Evolutionary conservation across 805 yeast species (phyloP).

Genomic region (Metschnikowia kunwiensis): DNA sequence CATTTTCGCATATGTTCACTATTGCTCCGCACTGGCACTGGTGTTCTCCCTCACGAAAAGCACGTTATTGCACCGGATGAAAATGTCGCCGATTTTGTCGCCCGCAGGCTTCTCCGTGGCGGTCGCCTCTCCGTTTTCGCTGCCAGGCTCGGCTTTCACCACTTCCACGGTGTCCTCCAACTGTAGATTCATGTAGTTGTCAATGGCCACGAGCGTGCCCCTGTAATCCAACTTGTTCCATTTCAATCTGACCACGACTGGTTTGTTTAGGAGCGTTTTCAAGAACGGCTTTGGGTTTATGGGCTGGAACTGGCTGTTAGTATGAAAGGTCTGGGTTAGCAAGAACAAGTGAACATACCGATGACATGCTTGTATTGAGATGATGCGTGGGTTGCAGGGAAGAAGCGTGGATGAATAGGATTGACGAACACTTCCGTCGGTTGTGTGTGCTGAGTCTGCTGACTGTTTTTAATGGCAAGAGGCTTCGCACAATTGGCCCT

Average conservation of each 20-base stretch:
- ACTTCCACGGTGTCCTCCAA: constrained; percentile 54
- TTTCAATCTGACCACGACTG: constrained; percentile 75
- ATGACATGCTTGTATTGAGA: too few relatives aligned
- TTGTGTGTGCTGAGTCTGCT: too few relatives aligned
- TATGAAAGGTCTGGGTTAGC: not conserved
- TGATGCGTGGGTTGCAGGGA: too few relatives aligned
- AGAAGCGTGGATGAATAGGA: too few relatives aligned
- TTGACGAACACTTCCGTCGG: too few relatives aligned
- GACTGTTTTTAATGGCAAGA: too few relatives aligned
- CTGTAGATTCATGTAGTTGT: constrained; percentile 89
- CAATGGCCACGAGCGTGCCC: constrained; percentile 76
- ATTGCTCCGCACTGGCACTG: not conserved
- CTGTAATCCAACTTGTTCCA: constrained; percentile 88
- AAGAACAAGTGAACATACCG: constrained; percentile 11
- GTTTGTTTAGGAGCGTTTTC: constrained; percentile 66
- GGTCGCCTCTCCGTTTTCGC: constrained; percentile 27
- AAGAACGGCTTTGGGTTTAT: constrained; percentile 90
- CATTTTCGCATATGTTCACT: too few relatives aligned
- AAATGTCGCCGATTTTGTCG: constrained; percentile 63
- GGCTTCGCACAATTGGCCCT: too few relatives aligned
- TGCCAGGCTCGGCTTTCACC: constrained; percentile 29
- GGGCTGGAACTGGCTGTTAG: constrained; percentile 46
- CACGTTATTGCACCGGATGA: constrained; percentile 89
- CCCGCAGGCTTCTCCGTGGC: constrained; percentile 16
- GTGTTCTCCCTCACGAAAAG: constrained; percentile 59